Evolutionary conservation across 2,329 filamentous ascomycete genomes (phyloP), one percentile per base, ranked within the genome.

Genomic region (Massarina eburnea): DNA sequence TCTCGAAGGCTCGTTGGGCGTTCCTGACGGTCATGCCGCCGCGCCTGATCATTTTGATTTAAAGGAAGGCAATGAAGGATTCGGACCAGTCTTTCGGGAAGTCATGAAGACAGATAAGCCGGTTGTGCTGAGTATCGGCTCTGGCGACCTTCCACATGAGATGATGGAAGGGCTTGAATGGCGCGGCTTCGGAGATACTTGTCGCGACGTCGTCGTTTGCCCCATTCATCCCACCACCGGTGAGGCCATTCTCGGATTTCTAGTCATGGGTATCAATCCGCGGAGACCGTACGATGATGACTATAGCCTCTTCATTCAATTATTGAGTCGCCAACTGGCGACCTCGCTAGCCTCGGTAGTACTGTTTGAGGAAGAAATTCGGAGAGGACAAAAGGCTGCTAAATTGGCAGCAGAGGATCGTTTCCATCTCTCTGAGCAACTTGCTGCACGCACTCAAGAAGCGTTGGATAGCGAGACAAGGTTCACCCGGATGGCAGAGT

Each of bases 401-500:
- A 83, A 82, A 44, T 75, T 91, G 26, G 89, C 89, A 8, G 87
- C 87, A 2, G 73, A 88, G 49, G 88, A 94, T 66, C 83, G 86
- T 2, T 86, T 89, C 54, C 85, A 90, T 59, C 78, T 94, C 3
- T 89, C 86, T 0, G 80, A 89, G 64, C 86, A 92, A 62, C 76
- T 94, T 12, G 83, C 84, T 34, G 76, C 86, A 22, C 71, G 78
- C 38, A 81, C 79, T 1, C 75, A 80, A 61, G 77, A 81, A 63
- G 79, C 78, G 2, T 73, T 75, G 20, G 78, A 80, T 45, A 79
- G 83, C 62, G 89, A 94, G 65, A 85, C 86, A 24, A 85, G 86
- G 46, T 94, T 94, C 63, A 89, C 87, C 1, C 79, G 88, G 35
- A 91, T 94, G 86, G 88, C 89, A 2, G 88, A 91, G 61, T 89